Conservation (phyloP, 352 stramenopile species). For the Phytophthora tentaculata region DNA sequence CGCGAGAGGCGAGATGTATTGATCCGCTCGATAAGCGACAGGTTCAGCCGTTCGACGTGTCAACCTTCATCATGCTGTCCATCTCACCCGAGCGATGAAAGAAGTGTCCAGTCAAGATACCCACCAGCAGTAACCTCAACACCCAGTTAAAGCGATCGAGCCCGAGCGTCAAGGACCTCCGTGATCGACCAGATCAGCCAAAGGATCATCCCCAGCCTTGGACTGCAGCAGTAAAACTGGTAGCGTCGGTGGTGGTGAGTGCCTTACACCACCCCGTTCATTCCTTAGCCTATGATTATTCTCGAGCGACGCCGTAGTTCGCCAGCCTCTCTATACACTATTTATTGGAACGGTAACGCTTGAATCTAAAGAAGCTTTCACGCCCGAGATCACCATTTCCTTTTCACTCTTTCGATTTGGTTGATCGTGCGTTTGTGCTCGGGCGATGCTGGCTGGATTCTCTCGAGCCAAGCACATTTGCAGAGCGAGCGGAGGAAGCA, state of each 20-base stretch:
- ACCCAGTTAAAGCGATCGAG: constrained; percentile 18
- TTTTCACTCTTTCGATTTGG: constrained; percentile 8
- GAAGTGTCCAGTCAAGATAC: constrained; percentile 10
- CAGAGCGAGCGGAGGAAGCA: background rate
- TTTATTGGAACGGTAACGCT: constrained; percentile 36
- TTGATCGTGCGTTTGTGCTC: constrained; percentile 5
- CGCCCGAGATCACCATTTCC: background rate
- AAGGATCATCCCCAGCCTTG: background rate
- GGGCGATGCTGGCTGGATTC: constrained; percentile 16
- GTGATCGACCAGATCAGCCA: background rate
- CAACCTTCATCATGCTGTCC: constrained; percentile 51
- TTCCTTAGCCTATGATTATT: constrained; percentile 22
- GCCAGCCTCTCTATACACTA: constrained; percentile 30
- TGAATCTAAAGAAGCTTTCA: constrained; percentile 21
- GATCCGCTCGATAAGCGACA: constrained; percentile 46
- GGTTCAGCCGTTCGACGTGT: constrained; percentile 50
- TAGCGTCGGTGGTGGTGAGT: background rate
- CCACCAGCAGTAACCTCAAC: background rate
- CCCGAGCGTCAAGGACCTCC: constrained; percentile 4
- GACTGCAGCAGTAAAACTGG: background rate
- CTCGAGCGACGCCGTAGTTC: constrained; percentile 12
- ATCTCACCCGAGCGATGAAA: constrained; percentile 38
- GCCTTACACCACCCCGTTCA: too few relatives aligned
- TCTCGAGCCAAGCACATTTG: constrained; percentile 2
- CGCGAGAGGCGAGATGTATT: constrained; percentile 34